Base-by-base conservation (phyloP, 225 moss, liverwort and hornwort species). In the Ulota crispa region DNA sequence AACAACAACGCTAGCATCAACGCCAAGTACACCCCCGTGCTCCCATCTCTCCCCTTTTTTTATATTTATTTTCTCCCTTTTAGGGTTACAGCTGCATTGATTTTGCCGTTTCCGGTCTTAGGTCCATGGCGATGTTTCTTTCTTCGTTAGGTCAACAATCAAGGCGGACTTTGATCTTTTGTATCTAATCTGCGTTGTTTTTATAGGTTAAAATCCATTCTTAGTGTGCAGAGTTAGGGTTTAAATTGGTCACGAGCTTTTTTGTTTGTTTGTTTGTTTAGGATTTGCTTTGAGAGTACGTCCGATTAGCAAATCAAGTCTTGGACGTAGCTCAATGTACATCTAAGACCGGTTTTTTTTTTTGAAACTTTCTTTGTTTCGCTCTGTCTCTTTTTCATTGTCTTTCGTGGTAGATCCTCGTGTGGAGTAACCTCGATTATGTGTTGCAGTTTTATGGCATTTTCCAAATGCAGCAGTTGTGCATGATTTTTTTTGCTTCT, bases 11-110 rank as follows among this genome's bases (percentile, higher is more conserved):
- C 7, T 56, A 87, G 15, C 32, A 85, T 2, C 57, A 85, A n/a
- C 83, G 83, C 9, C 50, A 50, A 50, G 50, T 50, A 50, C 18
- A 5, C 16, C 50, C 50, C 16, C 14, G 9, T 45, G 45, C 45
- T 50, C n/a, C n/a, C 50, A 50, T 50, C 6, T 50, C 43, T 63
- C 24, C 30, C 34, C 11, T 30, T 9, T 45, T 45, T 45, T 3
- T 45, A 11, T n/a, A n/a, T n/a, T 43, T 43, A 43, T 57, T 70
- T 60, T 5, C 31, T 50, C 9, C 8, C 23, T 36, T 45, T 85
- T 86, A 88, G 88, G 88, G 83, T 83, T 88, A 76, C 45, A 76
- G 77, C 77, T 65, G 65, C 63, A 83, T 64, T 83, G 77, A 73
- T 41, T 80, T 72, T 3, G 1, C 21, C 15, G 39, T 21, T 76